Evolutionary conservation across 441 rosid genomes (phyloP).

Genomic region (Gossypium laxum): DNA sequence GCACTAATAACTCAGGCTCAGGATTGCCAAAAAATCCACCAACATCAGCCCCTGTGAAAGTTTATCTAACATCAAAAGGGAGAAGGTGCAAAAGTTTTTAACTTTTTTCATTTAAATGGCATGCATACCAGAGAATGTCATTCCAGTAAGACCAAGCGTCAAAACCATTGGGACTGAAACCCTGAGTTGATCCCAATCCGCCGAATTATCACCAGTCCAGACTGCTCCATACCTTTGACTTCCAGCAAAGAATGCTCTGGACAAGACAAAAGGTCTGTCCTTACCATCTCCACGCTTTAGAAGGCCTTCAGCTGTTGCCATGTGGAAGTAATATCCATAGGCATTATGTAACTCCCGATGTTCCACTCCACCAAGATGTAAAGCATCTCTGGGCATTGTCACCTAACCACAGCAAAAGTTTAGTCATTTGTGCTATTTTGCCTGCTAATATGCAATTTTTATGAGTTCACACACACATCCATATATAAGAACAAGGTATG

Average conservation of each 20-base stretch:
- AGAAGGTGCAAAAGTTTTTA: neutral
- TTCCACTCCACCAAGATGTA: conserved; percentile 74
- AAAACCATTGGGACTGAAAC: conserved; percentile 91
- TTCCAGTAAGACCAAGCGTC: conserved; percentile 80
- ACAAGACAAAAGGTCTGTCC: conserved; percentile 88
- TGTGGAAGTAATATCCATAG: conserved; percentile 86
- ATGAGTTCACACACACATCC: too few species aligned
- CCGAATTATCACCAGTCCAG: conserved; percentile 97
- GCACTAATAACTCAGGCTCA: conserved; percentile 75
- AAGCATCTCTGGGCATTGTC: conserved; percentile 93
- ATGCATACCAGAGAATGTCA: conserved; percentile 67
- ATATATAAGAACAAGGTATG: too few species aligned
- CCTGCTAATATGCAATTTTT: neutral
- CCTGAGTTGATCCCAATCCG: conserved; percentile 94
- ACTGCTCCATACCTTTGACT: conserved; percentile 91
- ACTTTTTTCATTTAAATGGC: neutral
- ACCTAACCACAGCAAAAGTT: conserved; percentile 35
- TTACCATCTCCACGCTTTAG: conserved; percentile 77
- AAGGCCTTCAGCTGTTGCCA: conserved; percentile 94
- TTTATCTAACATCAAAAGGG: conserved; percentile 11
- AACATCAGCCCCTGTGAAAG: conserved; percentile 74
- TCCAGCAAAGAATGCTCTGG: conserved; percentile 93
- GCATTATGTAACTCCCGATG: conserved; percentile 92
- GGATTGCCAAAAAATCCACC: conserved; percentile 98
- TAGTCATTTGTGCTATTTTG: conserved; percentile 9